A percentile compares a stretch with the other conserved stretches of the same genome.
Evolutionary conservation across 2,329 filamentous ascomycete genomes (phyloP).

Genomic region (Orbilia oligospora): DNA sequence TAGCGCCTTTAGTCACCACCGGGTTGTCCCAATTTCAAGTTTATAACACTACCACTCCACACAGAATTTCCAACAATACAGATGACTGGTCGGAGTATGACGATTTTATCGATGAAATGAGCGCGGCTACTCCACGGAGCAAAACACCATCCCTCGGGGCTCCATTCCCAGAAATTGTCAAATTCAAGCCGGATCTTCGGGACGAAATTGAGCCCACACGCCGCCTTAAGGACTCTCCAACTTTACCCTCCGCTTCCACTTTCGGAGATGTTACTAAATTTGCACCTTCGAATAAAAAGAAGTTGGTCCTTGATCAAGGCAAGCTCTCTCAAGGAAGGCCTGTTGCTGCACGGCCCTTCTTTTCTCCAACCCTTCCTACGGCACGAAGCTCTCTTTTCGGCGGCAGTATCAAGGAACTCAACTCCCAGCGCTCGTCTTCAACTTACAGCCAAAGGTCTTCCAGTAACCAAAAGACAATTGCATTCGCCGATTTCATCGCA

Average conservation of each 20-base stretch:
- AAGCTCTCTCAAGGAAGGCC: conserved; percentile 44
- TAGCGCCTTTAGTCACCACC: conserved; percentile 46
- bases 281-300: conserved; percentile 56
- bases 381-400: conserved; percentile 54
- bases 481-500: conserved; percentile 56
- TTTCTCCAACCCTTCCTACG: conserved; percentile 50
- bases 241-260: conserved; percentile 47
- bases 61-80: conserved; percentile 24
- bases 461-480: conserved; percentile 59
- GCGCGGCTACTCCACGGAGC: conserved; percentile 41
- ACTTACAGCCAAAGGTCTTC: conserved; percentile 57
- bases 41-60: neutral
- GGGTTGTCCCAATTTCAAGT: conserved; percentile 33
- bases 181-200: conserved; percentile 51
- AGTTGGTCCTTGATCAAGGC: conserved; percentile 52
- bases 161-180: conserved; percentile 29
- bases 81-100: conserved; percentile 56
- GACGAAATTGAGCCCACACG: conserved; percentile 46
- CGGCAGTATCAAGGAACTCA: conserved; percentile 46
- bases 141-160: conserved; percentile 43
- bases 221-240: conserved; percentile 54
- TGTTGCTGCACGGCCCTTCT: conserved; percentile 52
- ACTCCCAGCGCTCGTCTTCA: conserved; percentile 54
- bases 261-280: conserved; percentile 54
- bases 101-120: conserved; percentile 56